These are phyloP conservation scores for Hypoxylon sp. DNA, from an alignment of 2,329 filamentous ascomycete species.

Conservation along the genomic window DNA sequence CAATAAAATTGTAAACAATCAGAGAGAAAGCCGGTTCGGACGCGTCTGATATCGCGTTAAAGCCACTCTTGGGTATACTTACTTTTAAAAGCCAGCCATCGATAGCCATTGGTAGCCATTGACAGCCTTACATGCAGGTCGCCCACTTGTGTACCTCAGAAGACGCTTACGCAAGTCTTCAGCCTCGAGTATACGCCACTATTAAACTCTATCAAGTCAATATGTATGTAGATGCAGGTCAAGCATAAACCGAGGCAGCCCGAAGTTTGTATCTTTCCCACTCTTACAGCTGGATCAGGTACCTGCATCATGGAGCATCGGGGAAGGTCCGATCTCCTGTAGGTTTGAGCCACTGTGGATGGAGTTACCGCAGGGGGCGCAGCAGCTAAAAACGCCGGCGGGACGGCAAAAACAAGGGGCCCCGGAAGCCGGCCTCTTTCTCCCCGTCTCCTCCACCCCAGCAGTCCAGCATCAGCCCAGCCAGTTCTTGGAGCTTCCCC, in stretches of 20 bases:
- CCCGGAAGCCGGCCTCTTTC: slow-evolving; percentile 25
- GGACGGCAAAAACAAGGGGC: slow-evolving; percentile 31
- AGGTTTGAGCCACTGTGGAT: slow-evolving; percentile 40
- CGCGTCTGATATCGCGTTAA: background rate
- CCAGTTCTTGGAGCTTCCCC: background rate
- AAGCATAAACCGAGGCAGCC: background rate
- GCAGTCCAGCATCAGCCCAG: no score
- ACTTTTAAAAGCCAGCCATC: background rate
- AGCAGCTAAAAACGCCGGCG: slow-evolving; percentile 21
- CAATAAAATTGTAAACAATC: background rate
- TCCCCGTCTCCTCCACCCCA: slow-evolving; percentile 1
- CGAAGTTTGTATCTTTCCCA: background rate
- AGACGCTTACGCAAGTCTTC: background rate
- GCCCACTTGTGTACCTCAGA: background rate
- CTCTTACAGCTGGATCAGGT: background rate
- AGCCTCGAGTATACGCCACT: background rate
- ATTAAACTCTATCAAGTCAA: background rate
- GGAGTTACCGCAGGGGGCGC: slow-evolving; percentile 26
- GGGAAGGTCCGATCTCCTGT: slow-evolving; percentile 27
- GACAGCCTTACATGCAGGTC: background rate
- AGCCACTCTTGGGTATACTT: background rate
- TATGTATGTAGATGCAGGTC: background rate
- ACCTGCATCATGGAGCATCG: slow-evolving; percentile 9
- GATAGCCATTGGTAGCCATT: background rate
- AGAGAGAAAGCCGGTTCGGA: background rate